phyloP scores from a whole-genome alignment of 176 grass and related monocot species.

The Pontederia paniculata region DNA sequence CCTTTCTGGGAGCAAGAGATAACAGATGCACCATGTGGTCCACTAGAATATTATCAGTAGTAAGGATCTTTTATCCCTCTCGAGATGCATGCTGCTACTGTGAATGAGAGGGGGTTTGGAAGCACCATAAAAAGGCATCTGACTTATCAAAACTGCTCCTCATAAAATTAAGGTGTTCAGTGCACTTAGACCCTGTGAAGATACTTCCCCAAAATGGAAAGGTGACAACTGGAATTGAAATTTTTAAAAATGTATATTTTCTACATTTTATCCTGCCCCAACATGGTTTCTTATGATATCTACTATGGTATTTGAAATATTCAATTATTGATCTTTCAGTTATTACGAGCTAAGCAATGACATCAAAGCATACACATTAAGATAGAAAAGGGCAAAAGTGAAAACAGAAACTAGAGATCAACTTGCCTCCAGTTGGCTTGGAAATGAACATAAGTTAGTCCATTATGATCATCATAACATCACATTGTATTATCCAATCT shows the following conservation, averaged over 20 bases:
- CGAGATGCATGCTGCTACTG: conserved; percentile 21
- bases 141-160: conserved; percentile 16
- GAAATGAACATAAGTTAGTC: neutral
- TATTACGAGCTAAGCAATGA: conserved; percentile 22
- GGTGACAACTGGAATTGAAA: conserved; percentile 15
- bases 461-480: neutral
- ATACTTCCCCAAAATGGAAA: conserved; percentile 31
- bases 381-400: too few relatives aligned
- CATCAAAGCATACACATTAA: conserved; percentile 8
- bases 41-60: neutral
- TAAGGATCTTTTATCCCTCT: conserved; percentile 20
- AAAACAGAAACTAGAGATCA: neutral
- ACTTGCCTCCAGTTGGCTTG: neutral
- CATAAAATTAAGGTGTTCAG: neutral
- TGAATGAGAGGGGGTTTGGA: conserved; percentile 17
- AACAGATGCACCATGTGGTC: conserved; percentile 6
- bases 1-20: neutral
- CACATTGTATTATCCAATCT: too few relatives aligned
- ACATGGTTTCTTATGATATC: neutral
- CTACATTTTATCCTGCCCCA: neutral
- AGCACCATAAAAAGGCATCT: conserved; percentile 17
- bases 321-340: neutral
- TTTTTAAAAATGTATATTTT: neutral
- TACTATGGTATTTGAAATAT: conserved; percentile 6
- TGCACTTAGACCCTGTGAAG: neutral